Percentiles rank a stretch among this genome's conserved stretches.
These are phyloP conservation scores for Coffea canephora DNA, from an alignment of 257 asterid genomes.

Conservation along the genomic window DNA sequence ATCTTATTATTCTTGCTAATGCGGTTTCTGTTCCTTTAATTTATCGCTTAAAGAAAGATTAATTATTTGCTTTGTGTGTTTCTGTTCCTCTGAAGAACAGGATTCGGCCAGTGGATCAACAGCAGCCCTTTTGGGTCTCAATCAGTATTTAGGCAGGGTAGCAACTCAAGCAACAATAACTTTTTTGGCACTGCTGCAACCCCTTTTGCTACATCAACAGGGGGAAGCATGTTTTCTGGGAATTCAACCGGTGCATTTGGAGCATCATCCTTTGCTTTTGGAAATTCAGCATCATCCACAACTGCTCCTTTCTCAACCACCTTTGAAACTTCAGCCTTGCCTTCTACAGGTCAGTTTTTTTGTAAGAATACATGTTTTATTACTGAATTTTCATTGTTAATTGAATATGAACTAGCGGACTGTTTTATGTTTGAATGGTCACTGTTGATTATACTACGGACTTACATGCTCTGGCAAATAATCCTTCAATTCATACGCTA, in stretches of 20 bases:
- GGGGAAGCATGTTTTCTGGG: background rate
- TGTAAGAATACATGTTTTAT: background rate
- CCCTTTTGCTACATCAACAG: background rate
- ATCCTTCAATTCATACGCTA: too few relatives aligned
- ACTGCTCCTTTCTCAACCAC: background rate
- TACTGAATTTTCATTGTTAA: too few relatives aligned
- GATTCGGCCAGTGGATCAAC: background rate
- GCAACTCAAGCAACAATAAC: background rate
- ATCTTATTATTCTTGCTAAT: too few relatives aligned
- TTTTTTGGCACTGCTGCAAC: slow-evolving; percentile 1
- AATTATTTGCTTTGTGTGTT: background rate
- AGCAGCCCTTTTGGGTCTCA: background rate
- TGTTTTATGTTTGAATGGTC: too few relatives aligned
- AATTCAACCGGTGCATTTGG: slow-evolving; percentile 3
- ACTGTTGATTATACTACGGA: too few relatives aligned
- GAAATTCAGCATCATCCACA: slow-evolving; percentile 3
- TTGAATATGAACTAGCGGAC: too few relatives aligned
- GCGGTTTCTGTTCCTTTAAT: background rate
- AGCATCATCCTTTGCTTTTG: background rate
- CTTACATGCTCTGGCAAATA: too few relatives aligned
- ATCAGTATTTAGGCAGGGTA: background rate
- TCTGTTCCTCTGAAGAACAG: too few relatives aligned
- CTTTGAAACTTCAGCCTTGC: slow-evolving; percentile 3
- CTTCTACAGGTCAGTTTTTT: slow-evolving; percentile 2
- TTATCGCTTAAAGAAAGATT: background rate